phyloP scores from a whole-genome alignment of 768 basidiomycete species.

The Mrakia gelida region DNA sequence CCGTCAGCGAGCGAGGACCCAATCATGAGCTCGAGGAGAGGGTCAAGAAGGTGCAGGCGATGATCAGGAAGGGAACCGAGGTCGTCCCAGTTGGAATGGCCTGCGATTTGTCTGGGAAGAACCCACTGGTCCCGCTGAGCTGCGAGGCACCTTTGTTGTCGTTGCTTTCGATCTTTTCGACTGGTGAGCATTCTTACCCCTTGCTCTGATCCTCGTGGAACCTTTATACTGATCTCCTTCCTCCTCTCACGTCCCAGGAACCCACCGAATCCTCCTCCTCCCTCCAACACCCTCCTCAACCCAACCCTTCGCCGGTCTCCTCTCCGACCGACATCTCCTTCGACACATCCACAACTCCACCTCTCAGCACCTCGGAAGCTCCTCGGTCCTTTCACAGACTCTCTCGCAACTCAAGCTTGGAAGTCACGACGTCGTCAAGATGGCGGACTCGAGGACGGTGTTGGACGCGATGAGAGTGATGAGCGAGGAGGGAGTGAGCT shows the following conservation, averaged over 20 bases:
- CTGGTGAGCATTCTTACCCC: not conserved
- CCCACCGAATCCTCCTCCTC: slow-evolving; percentile 10
- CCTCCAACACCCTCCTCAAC: not conserved
- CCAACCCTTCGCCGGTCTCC: slow-evolving; percentile 1
- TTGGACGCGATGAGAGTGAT: slow-evolving; percentile 10
- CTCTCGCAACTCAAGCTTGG: slow-evolving; percentile 5
- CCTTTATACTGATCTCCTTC: not conserved
- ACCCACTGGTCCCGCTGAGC: not conserved
- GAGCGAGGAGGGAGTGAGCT: slow-evolving; percentile 14
- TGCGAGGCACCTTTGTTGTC: not conserved
- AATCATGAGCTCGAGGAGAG: slow-evolving; percentile 9
- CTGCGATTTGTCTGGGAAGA: not conserved
- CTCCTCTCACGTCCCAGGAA: not conserved
- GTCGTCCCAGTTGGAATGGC: not conserved
- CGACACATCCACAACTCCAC: slow-evolving; percentile 13
- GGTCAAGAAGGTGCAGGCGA: slow-evolving; percentile 1
- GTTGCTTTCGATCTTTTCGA: slow-evolving; percentile 14
- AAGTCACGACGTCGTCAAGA: not conserved
- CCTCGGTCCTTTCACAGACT: not conserved
- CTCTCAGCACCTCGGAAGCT: not conserved
- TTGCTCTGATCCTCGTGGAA: not conserved
- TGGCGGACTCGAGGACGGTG: not conserved
- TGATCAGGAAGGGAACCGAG: not conserved
- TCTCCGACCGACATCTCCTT: slow-evolving; percentile 4
- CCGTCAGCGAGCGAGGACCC: not conserved